Evolutionary conservation across 768 basidiomycete species (phyloP).

Genomic region (Neoboletus subvelutipes): DNA sequence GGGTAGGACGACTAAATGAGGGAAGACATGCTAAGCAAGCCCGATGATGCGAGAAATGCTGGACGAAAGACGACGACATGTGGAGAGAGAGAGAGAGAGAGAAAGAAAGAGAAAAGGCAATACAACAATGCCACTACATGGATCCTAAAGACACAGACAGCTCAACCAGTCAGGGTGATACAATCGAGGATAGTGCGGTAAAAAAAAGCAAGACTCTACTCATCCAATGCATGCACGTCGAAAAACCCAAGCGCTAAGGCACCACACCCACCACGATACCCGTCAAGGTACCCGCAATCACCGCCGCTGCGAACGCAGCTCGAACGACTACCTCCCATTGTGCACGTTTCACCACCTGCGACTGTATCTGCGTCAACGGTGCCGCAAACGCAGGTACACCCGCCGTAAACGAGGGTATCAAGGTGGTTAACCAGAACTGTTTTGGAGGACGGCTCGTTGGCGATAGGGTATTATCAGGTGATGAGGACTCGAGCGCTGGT

Average conservation of each 20-base stretch:
- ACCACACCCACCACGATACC: constrained; percentile 29
- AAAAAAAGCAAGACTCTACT: not conserved
- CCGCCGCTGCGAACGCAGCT: constrained; percentile 47
- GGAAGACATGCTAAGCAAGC: not conserved
- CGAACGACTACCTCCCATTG: constrained; percentile 85
- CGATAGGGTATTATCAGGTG: not conserved
- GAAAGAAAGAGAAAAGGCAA: not conserved
- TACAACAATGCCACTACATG: not conserved
- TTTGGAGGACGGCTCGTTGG: not conserved
- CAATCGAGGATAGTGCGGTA: not conserved
- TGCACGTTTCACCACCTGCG: constrained; percentile 68
- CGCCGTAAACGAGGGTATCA: constrained; percentile 32
- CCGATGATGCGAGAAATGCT: not conserved
- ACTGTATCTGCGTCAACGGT: constrained; percentile 68
- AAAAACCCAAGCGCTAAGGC: not conserved
- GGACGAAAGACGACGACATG: not conserved
- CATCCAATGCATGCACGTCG: not conserved
- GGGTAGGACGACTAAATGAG: not conserved
- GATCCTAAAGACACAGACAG: not conserved
- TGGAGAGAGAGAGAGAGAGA: not conserved
- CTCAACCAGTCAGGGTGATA: not conserved
- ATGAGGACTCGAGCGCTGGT: not conserved
- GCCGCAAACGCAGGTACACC: constrained; percentile 69
- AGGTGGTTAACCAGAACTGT: constrained; percentile 7
- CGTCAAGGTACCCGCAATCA: constrained; percentile 35